These are phyloP conservation scores for Berberis vulgaris DNA, from an alignment of 164 flowering plant genomes.

Conservation along the genomic window DNA sequence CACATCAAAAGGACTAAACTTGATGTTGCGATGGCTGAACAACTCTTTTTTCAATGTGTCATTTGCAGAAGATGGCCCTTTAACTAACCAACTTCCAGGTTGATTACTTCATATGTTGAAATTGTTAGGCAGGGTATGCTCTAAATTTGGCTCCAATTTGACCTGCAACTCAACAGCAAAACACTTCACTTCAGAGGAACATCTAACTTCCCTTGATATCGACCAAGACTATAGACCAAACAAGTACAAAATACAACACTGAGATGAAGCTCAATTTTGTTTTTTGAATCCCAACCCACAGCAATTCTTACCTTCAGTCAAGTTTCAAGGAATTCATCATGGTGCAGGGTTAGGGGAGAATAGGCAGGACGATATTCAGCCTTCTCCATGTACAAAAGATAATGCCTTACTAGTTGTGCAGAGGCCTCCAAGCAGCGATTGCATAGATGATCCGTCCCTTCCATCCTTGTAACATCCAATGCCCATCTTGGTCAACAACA, in stretches of 20 bases:
- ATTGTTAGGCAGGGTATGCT: background rate
- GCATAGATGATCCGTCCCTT: slow-evolving; percentile 65
- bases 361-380: background rate
- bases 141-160: background rate
- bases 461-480: slow-evolving; percentile 84
- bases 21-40: too few relatives aligned
- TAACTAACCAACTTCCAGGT: background rate
- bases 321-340: background rate
- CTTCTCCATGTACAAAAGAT: background rate
- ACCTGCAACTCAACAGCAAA: background rate
- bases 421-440: slow-evolving; percentile 58
- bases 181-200: background rate
- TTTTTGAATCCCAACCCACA: background rate
- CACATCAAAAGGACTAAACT: background rate
- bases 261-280: background rate
- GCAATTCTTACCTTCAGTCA: background rate
- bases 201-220: background rate
- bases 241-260: background rate
- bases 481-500: slow-evolving; percentile 54
- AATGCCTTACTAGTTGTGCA: slow-evolving; percentile 6
- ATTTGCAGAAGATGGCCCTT: background rate
- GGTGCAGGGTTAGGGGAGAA: too few relatives aligned
- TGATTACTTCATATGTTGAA: background rate
- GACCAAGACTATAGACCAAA: background rate
- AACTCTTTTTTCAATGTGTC: background rate